A percentile compares a stretch with the other conserved stretches of the same genome.
Evolutionary conservation across 306 rosid genomes (phyloP).

Genomic region (Vicia villosa): DNA sequence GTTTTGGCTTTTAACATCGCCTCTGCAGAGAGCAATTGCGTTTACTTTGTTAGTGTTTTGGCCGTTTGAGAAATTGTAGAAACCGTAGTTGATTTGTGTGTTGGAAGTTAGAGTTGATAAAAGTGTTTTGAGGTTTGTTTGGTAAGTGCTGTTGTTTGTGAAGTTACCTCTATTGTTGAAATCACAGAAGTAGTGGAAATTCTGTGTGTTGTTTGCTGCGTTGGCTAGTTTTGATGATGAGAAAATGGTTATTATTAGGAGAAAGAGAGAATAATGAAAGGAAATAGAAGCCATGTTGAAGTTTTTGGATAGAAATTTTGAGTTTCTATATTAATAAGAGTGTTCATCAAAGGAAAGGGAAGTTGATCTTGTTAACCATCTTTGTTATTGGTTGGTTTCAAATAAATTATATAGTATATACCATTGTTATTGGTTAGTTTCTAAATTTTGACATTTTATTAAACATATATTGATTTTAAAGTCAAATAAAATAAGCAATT

Average conservation of each 20-base stretch:
- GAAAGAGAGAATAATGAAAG: neutral
- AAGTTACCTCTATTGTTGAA: neutral
- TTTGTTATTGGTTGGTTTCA: too few relatives aligned
- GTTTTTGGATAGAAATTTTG: neutral
- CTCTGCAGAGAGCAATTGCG: conserved; percentile 7
- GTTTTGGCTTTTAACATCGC: neutral
- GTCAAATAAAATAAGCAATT: too few relatives aligned
- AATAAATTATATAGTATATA: too few relatives aligned
- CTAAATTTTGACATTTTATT: too few relatives aligned
- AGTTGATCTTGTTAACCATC: too few relatives aligned
- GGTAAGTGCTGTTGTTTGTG: neutral
- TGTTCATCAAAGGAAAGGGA: too few relatives aligned
- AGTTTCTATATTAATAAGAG: neutral
- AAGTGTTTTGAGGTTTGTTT: neutral
- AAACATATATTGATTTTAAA: too few relatives aligned
- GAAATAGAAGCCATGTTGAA: neutral
- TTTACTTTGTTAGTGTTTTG: neutral
- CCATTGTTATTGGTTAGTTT: too few relatives aligned
- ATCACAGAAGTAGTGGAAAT: conserved; percentile 5
- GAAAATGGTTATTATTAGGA: neutral
- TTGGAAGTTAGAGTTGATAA: neutral
- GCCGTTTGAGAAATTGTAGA: neutral
- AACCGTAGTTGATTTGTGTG: conserved; percentile 2
- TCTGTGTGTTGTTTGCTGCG: neutral
- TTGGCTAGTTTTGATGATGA: neutral